Evolutionary conservation across 2,329 filamentous ascomycete species (phyloP).

Genomic region (Aureobasidium namibiae): DNA sequence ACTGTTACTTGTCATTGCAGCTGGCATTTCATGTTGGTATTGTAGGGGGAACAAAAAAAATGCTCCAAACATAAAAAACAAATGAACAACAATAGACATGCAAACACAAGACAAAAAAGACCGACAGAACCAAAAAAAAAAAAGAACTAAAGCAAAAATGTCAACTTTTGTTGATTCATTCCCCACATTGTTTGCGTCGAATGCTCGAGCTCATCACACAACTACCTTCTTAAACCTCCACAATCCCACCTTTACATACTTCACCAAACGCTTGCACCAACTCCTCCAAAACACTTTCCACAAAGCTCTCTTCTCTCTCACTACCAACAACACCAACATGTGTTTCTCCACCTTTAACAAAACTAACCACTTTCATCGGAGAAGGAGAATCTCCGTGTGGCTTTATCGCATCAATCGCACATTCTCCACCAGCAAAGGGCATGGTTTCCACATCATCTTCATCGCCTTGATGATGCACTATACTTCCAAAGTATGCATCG

Average conservation of each 20-base stretch:
- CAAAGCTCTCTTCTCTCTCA: constrained; percentile 39
- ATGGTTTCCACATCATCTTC: constrained; percentile 46
- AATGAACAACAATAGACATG: no score
- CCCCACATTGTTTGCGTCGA: no score
- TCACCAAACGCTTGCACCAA: constrained; percentile 35
- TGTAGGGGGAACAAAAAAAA: no score
- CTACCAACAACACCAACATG: constrained; percentile 54
- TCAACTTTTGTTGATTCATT: no score
- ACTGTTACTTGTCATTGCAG: no score
- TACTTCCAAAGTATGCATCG: constrained; percentile 20
- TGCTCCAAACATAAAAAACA: no score
- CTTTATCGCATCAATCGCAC: constrained; percentile 28
- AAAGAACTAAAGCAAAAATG: no score
- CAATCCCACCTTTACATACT: not conserved
- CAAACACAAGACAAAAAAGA: no score
- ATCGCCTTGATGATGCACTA: constrained; percentile 32
- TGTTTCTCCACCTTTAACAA: constrained; percentile 43
- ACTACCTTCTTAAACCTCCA: not conserved
- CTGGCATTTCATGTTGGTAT: no score
- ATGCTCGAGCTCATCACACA: no score
- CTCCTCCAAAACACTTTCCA: constrained; percentile 38
- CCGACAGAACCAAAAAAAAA: no score
- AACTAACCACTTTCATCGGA: constrained; percentile 57
- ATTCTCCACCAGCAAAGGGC: constrained; percentile 28
- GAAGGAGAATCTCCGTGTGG: constrained; percentile 50